Percentiles rank a stretch among this genome's conserved stretches.
Evolutionary conservation across 1,284 basidiomycete genomes (phyloP).

Genomic region (Hortiboletus rubellus): DNA sequence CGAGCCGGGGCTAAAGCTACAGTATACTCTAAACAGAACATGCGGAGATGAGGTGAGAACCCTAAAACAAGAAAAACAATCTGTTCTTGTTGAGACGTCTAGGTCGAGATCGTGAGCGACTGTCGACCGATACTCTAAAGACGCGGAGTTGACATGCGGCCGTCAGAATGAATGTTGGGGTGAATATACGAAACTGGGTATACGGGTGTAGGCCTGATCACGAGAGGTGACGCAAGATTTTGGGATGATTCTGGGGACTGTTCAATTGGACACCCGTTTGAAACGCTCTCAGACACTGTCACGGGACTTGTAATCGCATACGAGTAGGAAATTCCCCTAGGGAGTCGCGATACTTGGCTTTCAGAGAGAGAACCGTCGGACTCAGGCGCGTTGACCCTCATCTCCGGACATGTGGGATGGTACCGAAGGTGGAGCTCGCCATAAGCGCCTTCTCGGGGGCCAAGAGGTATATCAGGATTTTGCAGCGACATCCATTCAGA

Average conservation of each 20-base stretch:
- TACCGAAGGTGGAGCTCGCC: conserved; percentile 14
- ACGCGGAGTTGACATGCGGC: neutral
- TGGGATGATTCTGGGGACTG: conserved; percentile 11
- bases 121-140: conserved; percentile 8
- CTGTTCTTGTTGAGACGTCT: neutral
- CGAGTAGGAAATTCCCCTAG: conserved; percentile 9
- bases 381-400: conserved; percentile 1
- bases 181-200: conserved; percentile 32
- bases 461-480: conserved; percentile 10
- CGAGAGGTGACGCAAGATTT: conserved; percentile 15
- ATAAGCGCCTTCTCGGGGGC: conserved; percentile 7
- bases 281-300: neutral
- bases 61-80: conserved; percentile 16
- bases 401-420: conserved; percentile 11
- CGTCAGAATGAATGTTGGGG: conserved; percentile 15
- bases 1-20: conserved; percentile 15
- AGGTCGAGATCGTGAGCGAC: neutral
- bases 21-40: conserved; percentile 14
- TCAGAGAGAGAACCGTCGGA: conserved; percentile 11
- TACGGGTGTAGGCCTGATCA: conserved; percentile 31
- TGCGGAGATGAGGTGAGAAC: conserved; percentile 4
- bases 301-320: conserved; percentile 1
- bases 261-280: neutral
- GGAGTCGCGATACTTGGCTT: conserved; percentile 12
- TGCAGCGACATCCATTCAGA: conserved; percentile 27